phyloP scores from a whole-genome alignment of 2,329 filamentous ascomycete species.

The Epichloe aotearoae region DNA sequence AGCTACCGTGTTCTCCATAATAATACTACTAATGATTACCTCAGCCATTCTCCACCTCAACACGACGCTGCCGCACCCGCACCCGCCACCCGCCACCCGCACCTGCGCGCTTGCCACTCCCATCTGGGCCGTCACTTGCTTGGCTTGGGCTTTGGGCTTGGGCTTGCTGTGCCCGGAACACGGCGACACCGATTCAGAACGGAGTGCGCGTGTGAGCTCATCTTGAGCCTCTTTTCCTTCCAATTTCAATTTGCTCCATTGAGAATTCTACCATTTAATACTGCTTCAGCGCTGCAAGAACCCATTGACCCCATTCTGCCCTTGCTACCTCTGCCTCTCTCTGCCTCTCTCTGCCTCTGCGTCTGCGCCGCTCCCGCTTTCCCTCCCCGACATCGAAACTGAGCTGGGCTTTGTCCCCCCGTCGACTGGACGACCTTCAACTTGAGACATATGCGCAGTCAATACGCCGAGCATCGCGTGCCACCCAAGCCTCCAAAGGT shows the following conservation, averaged over 20 bases:
- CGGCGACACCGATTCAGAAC: not conserved
- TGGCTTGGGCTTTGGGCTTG: no score
- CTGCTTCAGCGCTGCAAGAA: not conserved
- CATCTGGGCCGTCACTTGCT: no score
- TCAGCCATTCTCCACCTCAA: no score
- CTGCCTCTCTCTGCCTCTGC: not conserved
- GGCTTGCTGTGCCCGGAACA: not conserved
- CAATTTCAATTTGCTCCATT: not conserved
- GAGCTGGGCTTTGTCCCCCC: not conserved
- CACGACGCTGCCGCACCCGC: no score
- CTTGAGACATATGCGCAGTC: conserved; percentile 1
- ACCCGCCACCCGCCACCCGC: no score
- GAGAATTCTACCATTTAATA: not conserved
- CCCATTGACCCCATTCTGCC: not conserved
- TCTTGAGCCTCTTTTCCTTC: not conserved
- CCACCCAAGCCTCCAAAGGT: not conserved
- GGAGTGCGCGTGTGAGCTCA: conserved; percentile 1
- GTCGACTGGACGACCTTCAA: not conserved
- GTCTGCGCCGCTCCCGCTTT: not conserved
- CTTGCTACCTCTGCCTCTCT: not conserved
- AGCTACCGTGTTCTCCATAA: no score
- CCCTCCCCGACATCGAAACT: not conserved
- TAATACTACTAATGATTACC: no score
- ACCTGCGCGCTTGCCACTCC: no score
- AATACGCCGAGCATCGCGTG: not conserved